phyloP scores from a whole-genome alignment of 257 asterid genomes.

The Ilex aquifolium region DNA sequence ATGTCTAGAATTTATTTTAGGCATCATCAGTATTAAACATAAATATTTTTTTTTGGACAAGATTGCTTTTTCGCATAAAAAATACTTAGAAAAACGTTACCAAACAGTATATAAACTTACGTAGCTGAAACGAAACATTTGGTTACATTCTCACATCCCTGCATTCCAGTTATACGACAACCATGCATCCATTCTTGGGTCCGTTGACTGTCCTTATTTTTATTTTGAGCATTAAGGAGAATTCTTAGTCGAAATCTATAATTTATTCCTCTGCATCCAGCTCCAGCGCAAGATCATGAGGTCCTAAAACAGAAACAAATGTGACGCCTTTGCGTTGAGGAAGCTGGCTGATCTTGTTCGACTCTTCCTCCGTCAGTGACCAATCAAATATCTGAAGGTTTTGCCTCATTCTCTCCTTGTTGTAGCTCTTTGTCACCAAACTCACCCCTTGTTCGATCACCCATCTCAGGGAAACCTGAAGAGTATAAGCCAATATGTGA shows the following conservation, averaged over 20 bases:
- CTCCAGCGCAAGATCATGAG: constrained; percentile 37
- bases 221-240: background rate
- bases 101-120: too few species aligned
- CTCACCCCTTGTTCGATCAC: constrained; percentile 51
- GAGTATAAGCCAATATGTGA: too few species aligned
- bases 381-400: constrained; percentile 53
- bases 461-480: constrained; percentile 58
- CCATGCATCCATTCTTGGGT: too few species aligned
- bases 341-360: constrained; percentile 30
- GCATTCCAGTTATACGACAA: too few species aligned
- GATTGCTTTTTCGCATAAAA: too few species aligned
- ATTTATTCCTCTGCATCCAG: constrained; percentile 39
- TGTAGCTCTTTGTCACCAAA: constrained; percentile 48
- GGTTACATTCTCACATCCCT: too few species aligned
- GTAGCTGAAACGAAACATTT: background rate
- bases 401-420: constrained; percentile 51
- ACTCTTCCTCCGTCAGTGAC: constrained; percentile 32
- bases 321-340: constrained; percentile 35
- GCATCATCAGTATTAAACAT: too few species aligned
- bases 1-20: too few species aligned
- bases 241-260: background rate
- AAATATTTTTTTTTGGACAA: too few species aligned
- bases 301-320: constrained; percentile 31
- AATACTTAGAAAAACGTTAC: background rate
- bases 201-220: background rate